Evolutionary conservation across 164 flowering plant genomes (phyloP).

Genomic region (Chloranthus sessilifolius): DNA sequence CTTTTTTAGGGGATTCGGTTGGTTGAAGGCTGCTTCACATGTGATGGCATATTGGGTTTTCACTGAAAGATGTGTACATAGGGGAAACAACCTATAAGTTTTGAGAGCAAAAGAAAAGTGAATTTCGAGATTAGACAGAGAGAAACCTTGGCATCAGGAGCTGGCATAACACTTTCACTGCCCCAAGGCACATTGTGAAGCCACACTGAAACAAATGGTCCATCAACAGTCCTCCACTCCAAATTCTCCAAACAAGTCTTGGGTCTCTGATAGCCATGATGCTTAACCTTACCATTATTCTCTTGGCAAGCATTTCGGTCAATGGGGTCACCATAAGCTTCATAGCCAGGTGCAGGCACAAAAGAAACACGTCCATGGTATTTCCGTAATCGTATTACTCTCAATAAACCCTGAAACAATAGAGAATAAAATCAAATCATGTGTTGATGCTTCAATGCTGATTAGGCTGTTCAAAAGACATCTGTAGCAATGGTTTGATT

Average conservation of each 20-base stretch:
- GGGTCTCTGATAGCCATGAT: constrained; percentile 59
- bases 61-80: no score
- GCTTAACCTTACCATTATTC: constrained; percentile 19
- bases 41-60: no score
- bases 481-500: neutral
- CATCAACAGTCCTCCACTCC: constrained; percentile 70
- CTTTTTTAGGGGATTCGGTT: no score
- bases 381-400: constrained; percentile 55
- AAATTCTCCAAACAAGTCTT: constrained; percentile 25
- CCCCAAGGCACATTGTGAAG: constrained; percentile 99
- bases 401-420: constrained; percentile 51
- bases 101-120: neutral
- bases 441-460: neutral
- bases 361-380: constrained; percentile 73
- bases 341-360: constrained; percentile 93
- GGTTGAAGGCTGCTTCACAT: no score
- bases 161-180: constrained; percentile 68
- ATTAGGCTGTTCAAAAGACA: neutral
- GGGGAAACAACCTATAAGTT: no score
- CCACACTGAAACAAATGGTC: constrained; percentile 95
- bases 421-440: neutral
- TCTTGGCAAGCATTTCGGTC: constrained; percentile 25
- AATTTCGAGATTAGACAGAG: neutral
- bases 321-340: constrained; percentile 54
- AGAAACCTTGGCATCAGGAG: constrained; percentile 85